These are phyloP conservation scores for Voacanga thouarsii DNA, from an alignment of 257 asterid genomes.

Conservation along the genomic window DNA sequence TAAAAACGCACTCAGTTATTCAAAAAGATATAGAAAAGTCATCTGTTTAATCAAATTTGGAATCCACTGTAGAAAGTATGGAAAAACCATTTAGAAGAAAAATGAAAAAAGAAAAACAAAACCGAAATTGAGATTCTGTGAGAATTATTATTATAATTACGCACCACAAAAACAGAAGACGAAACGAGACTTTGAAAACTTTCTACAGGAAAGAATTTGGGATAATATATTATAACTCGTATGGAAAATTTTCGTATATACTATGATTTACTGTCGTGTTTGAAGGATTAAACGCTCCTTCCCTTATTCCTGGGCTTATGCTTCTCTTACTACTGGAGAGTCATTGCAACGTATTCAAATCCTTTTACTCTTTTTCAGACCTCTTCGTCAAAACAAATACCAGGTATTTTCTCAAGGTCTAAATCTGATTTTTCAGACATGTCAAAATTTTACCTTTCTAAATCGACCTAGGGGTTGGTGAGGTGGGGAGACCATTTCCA, in stretches of 20 bases:
- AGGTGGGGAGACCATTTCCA: neutral
- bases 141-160: no score
- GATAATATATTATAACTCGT: no score
- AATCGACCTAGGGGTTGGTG: slow-evolving; percentile 15
- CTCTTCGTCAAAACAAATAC: slow-evolving; percentile 32
- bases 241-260: no score
- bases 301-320: neutral
- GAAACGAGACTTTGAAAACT: no score
- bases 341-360: slow-evolving; percentile 21
- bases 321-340: no score
- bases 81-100: neutral
- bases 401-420: slow-evolving; percentile 36
- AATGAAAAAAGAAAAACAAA: no score
- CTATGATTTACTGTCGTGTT: slow-evolving; percentile 34
- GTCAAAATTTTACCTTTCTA: slow-evolving; percentile 26
- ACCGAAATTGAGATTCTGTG: no score
- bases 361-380: slow-evolving; percentile 36
- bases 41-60: neutral
- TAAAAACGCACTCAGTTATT: neutral
- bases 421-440: slow-evolving; percentile 40
- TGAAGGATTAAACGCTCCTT: slow-evolving; percentile 50
- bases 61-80: neutral
- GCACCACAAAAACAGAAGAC: no score
- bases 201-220: no score
- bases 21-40: neutral